A percentile compares a stretch with the other conserved stretches of the same genome.
Evolutionary conservation across 2,329 filamentous ascomycete genomes (phyloP).

Genomic region (Aspergillus cejpii): DNA sequence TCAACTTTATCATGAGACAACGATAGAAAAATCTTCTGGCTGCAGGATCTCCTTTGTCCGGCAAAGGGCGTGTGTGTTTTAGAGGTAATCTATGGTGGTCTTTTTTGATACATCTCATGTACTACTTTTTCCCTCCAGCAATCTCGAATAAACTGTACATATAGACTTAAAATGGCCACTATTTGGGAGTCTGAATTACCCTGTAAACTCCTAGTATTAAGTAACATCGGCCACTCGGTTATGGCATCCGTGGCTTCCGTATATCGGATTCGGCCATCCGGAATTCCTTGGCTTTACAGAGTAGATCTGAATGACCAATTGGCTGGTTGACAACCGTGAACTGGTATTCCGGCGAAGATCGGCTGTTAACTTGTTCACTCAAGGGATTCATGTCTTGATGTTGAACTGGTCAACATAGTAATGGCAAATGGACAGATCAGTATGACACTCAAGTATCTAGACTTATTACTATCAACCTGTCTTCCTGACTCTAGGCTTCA

Average conservation of each 20-base stretch:
- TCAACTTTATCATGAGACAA: not conserved
- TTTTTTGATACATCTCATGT: slow-evolving; percentile 29
- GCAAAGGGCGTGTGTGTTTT: not conserved
- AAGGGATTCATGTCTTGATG: too few species aligned
- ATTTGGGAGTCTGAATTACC: not conserved
- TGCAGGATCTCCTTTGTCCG: not conserved
- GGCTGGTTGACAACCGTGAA: too few species aligned
- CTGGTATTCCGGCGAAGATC: too few species aligned
- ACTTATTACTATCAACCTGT: too few species aligned
- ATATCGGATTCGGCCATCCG: not conserved
- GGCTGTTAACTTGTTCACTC: too few species aligned
- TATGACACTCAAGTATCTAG: too few species aligned
- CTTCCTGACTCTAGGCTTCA: too few species aligned
- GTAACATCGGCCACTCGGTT: not conserved
- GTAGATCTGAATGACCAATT: too few species aligned
- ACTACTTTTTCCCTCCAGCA: slow-evolving; percentile 21
- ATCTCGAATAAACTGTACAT: slow-evolving; percentile 26
- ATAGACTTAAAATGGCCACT: slow-evolving; percentile 29
- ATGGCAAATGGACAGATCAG: too few species aligned
- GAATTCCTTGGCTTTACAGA: not conserved
- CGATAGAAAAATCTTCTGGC: too few species aligned
- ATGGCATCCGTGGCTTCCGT: too few species aligned
- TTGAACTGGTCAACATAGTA: too few species aligned
- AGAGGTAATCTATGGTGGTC: slow-evolving; percentile 23
- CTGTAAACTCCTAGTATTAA: not conserved